Evolutionary conservation across 2,329 filamentous ascomycete species (phyloP).

Genomic region (Neonectria faginata): DNA sequence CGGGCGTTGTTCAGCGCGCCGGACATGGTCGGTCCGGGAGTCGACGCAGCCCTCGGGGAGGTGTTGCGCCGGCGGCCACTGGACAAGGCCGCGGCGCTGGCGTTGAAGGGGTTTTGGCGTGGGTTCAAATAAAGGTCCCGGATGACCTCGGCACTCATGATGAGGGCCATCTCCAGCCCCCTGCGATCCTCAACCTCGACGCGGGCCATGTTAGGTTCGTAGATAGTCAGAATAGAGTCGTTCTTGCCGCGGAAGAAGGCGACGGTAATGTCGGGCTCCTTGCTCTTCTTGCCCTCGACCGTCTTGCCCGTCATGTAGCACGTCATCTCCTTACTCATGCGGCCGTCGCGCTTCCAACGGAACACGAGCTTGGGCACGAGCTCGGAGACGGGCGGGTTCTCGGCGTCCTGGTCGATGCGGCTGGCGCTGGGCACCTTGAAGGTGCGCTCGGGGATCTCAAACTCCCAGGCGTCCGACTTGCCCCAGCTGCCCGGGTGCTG

Average conservation of each 20-base stretch:
- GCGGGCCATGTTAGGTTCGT: slow-evolving; percentile 90
- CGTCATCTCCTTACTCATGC: slow-evolving; percentile 86
- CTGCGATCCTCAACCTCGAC: slow-evolving; percentile 96
- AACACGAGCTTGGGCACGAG: slow-evolving; percentile 82
- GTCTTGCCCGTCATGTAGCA: slow-evolving; percentile 87
- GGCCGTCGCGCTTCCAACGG: slow-evolving; percentile 89
- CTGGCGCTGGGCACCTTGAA: slow-evolving; percentile 86
- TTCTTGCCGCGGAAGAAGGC: slow-evolving; percentile 81
- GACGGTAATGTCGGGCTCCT: slow-evolving; percentile 96
- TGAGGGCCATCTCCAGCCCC: slow-evolving; percentile 85
- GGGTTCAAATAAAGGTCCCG: slow-evolving; percentile 74
- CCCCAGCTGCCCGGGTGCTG: slow-evolving; percentile 83
- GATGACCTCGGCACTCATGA: slow-evolving; percentile 72
- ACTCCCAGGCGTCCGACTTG: slow-evolving; percentile 85
- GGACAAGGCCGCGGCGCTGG: slow-evolving; percentile 56
- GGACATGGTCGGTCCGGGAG: slow-evolving; percentile 48
- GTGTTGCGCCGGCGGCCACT: slow-evolving; percentile 48
- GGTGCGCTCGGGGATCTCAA: slow-evolving; percentile 87
- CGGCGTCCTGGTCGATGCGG: slow-evolving; percentile 78
- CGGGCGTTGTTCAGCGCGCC: slow-evolving; percentile 54
- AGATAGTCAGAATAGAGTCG: slow-evolving; percentile 80
- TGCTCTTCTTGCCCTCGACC: slow-evolving; percentile 80
- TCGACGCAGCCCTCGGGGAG: slow-evolving; percentile 52
- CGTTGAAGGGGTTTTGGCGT: slow-evolving; percentile 82
- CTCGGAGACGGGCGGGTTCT: slow-evolving; percentile 55